These are phyloP conservation scores for Euphrasia arctica DNA, from an alignment of 305 asterid genomes.

Conservation along the genomic window DNA sequence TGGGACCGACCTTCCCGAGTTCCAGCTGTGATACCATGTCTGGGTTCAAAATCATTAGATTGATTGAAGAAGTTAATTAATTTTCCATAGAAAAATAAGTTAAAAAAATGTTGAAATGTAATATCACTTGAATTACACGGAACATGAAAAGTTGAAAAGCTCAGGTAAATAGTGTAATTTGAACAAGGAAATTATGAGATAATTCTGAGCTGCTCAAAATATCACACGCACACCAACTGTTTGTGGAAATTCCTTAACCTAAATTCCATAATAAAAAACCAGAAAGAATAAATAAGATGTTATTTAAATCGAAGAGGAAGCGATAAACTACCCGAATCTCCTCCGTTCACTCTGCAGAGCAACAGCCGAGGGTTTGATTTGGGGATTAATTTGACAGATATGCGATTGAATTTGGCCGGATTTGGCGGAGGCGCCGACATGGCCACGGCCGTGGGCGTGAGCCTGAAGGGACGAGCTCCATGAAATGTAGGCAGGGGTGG, in stretches of 20 bases:
- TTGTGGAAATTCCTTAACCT: conserved; percentile 25
- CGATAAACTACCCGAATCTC: conserved; percentile 34
- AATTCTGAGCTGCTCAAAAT: not conserved
- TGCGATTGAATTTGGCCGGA: conserved; percentile 12
- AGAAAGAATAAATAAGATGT: not conserved
- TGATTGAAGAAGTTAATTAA: conserved; percentile 20
- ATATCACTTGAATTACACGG: not conserved
- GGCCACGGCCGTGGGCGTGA: conserved; percentile 32
- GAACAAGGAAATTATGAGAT: conserved; percentile 3
- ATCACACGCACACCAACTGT: conserved; percentile 24
- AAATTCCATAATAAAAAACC: conserved; percentile 10
- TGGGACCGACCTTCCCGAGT: conserved; percentile 55
- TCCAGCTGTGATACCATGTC: conserved; percentile 88
- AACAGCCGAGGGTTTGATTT: conserved; percentile 25
- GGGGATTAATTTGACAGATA: conserved; percentile 18
- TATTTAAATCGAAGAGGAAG: not conserved
- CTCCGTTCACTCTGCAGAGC: conserved; percentile 33
- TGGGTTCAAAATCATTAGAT: conserved; percentile 50
- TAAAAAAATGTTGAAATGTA: not conserved
- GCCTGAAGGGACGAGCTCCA: conserved; percentile 29
- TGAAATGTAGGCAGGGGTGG: conserved; percentile 25
- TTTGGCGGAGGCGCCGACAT: conserved; percentile 22
- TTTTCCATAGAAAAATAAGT: not conserved
- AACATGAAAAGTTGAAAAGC: not conserved
- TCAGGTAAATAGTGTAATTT: conserved; percentile 4